Base-by-base conservation (phyloP, 352 stramenopile genomes). In the Phytophthora megakarya region DNA sequence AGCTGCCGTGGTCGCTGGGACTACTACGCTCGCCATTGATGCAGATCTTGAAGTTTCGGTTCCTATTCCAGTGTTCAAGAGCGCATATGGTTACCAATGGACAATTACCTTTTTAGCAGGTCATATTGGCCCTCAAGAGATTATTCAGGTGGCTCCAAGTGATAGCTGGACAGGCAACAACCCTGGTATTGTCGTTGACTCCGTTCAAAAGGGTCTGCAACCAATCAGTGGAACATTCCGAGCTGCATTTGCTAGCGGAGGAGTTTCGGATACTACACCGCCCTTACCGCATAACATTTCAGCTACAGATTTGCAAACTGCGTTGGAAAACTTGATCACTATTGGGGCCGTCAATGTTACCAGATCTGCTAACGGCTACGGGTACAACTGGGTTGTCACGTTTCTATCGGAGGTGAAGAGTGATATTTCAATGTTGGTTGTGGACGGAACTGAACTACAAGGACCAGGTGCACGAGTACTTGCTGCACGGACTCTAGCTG, bases 341-440 rank as follows among this genome's bases (percentile, higher is more conserved):
- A 79, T 99, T 55, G 83, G 90, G 10, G 73, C 90, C 39, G 95
- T 99, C 1, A 75, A 85, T 32, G 95, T 99, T 6, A 84, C 75
- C 2, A 74, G 90, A 8, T 88, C 80, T 10, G 5, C 44, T 1
- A 99, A 99, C 62, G 97, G 96, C 22, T 98, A 97, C 70, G 96
- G 96, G 0, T 97, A 92, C 74, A 98, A 98, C 55, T 99, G 96
- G 89, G 65, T 97, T 40, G 81, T 99, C 25, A 98, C 87, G 10
- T 99, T 99, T 70, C 16, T 97, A 11, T 90, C 75, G n/a, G 89
- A 97, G 18, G 65, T 96, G 19, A 90, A 81, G 25, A 75, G 75
- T 44, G 80, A 96, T 21, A 69, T 97, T 10, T 81, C 78, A 7
- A 55, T 97, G 3, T 73, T 99, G 15, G 86, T 68, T 18, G 81